Conservation (phyloP, 2,329 filamentous ascomycete species). For the Nemania sp. region DNA sequence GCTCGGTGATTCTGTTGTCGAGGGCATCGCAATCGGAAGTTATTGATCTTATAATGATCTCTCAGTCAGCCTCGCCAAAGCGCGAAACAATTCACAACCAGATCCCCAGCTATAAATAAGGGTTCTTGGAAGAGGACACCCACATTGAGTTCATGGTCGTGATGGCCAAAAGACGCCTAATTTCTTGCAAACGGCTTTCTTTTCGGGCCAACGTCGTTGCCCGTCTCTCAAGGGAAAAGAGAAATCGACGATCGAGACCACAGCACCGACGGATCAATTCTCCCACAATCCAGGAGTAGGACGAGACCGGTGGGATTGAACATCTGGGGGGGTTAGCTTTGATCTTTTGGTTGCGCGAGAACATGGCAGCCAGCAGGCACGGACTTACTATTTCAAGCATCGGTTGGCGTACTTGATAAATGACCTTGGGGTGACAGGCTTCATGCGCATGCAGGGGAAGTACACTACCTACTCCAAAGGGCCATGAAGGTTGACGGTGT, state of each 20-base stretch:
- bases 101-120: conserved; percentile 17
- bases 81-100: conserved; percentile 25
- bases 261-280: conserved; percentile 6
- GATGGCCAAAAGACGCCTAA: conserved; percentile 28
- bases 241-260: conserved; percentile 2
- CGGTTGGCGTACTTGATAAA: conserved; percentile 5
- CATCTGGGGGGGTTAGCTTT: conserved; percentile 3
- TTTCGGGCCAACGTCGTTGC: not conserved
- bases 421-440: conserved; percentile 1
- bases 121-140: conserved; percentile 26
- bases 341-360: not conserved
- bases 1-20: conserved; percentile 43
- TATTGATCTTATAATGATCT: conserved; percentile 42
- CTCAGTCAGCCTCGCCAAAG: conserved; percentile 35
- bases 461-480: not conserved
- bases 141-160: conserved; percentile 36
- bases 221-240: not conserved
- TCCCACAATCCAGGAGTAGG: not conserved
- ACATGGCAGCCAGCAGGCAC: conserved; percentile 4
- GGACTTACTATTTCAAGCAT: too few relatives aligned
- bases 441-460: conserved; percentile 13
- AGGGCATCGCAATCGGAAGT: conserved; percentile 45
- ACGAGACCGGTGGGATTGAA: not conserved
- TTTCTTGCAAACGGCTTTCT: not conserved
- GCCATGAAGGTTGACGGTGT: conserved; percentile 1